Evolutionary conservation across 2,329 filamentous ascomycete species (phyloP), one percentile per base, ranked within the genome.

Genomic region (Grosmannia clavigera): DNA sequence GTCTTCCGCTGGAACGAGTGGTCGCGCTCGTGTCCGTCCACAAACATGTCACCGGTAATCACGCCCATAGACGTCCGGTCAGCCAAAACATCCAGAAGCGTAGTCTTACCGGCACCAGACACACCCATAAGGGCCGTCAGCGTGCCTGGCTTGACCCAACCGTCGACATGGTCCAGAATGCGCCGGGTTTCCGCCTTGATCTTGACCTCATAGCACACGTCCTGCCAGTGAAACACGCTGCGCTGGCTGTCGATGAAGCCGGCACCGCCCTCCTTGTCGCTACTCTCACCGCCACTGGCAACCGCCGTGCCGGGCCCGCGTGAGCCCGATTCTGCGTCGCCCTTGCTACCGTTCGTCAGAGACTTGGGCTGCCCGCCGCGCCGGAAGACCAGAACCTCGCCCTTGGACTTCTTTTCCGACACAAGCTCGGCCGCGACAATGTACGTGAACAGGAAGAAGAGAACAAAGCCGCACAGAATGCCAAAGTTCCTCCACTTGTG

Each of bases 141-240:
- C 22, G 90, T 95, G 63, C 92, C 92, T 3, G 92, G 91, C 72
- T 95, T 94, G 62, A 96, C 90, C 88, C 90, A 96, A 38, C 92
- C 92, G 68, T 95, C 88, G 19, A 96, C 88, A 64, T 94, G 78
- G 67, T 96, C 86, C 62, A 96, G 76, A 67, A 96, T 88, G 55
- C 86, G 83, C n/a, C 90, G 82, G 1, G 79, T 75, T 67, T 92
- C 84, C 11, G 78, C 77, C 76, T 95, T 95, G 73, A 95, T 92
- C 72, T 89, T 87, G 71, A 85, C 76, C 61, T 84, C 79, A 67
- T 81, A 96, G 74, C 86, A 91, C 3, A 95, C 86, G 66, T 92
- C 80, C 65, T 86, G 81, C 90, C 90, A 95, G 68, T 91, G 88
- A 77, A 95, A 95, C 63, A 92, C 83, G 22, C 88, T 87, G 5